Conservation (phyloP, 2,329 filamentous ascomycete genomes). For the Sporothrix globosa region DNA sequence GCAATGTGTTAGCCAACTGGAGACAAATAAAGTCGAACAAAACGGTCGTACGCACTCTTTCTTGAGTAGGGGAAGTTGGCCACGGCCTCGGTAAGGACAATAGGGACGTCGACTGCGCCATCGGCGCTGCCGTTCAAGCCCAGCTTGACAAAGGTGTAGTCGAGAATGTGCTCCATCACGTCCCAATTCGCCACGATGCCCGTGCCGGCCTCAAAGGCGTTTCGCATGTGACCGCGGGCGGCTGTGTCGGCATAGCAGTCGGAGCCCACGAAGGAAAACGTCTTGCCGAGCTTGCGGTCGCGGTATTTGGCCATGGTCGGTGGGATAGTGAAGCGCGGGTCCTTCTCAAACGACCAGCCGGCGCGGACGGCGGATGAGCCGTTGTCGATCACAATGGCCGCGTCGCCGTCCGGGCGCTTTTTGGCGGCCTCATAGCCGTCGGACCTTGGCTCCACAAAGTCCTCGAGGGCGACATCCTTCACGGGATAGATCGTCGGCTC, state of each 20-base stretch:
- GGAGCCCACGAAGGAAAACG: constrained; percentile 86
- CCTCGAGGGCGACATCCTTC: constrained; percentile 64
- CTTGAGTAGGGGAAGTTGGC: constrained; percentile 88
- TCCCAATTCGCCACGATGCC: constrained; percentile 98
- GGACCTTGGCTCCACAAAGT: constrained; percentile 55
- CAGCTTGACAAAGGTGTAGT: constrained; percentile 93
- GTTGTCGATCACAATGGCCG: constrained; percentile 11
- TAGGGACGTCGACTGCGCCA: constrained; percentile 77
- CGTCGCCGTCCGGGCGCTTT: constrained; percentile 53
- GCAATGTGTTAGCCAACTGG: neutral
- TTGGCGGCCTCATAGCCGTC: constrained; percentile 74
- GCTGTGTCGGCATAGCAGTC: constrained; percentile 96
- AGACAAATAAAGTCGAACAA: neutral
- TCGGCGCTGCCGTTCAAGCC: constrained; percentile 75
- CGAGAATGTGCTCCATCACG: constrained; percentile 89
- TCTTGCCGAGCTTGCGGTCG: constrained; percentile 89
- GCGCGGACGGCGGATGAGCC: constrained; percentile 88
- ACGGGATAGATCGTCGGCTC: constrained; percentile 62
- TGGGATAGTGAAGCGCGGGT: constrained; percentile 77
- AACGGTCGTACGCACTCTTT: constrained; percentile 66
- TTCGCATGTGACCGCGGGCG: constrained; percentile 84
- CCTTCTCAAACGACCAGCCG: constrained; percentile 90
- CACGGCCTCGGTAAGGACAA: constrained; percentile 94
- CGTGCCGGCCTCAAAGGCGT: constrained; percentile 86
- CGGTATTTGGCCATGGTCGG: constrained; percentile 94